Percentiles rank a stretch among this genome's conserved stretches.
phyloP scores from a whole-genome alignment of 2,329 filamentous ascomycete genomes.

The Esteya vermicola region DNA sequence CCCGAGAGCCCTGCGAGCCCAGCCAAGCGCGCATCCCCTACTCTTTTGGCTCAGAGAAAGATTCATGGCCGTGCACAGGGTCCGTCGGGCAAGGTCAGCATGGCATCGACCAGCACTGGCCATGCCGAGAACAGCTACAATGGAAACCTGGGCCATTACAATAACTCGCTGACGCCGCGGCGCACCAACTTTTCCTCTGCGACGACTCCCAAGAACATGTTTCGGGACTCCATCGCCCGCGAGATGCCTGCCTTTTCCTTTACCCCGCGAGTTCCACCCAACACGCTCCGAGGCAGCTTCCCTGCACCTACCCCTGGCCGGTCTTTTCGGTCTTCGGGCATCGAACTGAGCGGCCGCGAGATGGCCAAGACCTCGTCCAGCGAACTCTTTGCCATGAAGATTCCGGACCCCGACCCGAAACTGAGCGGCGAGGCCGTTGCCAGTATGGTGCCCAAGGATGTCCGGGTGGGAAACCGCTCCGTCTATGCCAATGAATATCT shows the following conservation, averaged over 20 bases:
- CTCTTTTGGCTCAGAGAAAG: slow-evolving; percentile 19
- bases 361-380: slow-evolving; percentile 33
- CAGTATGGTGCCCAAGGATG: slow-evolving; percentile 37
- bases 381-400: slow-evolving; percentile 44
- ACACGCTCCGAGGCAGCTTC: slow-evolving; percentile 33
- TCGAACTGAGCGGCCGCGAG: slow-evolving; percentile 32
- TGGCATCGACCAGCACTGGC: neutral
- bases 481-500: slow-evolving; percentile 48
- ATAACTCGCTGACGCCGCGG: slow-evolving; percentile 6
- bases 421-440: slow-evolving; percentile 40
- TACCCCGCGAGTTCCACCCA: slow-evolving; percentile 29
- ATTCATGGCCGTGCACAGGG: slow-evolving; percentile 20
- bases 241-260: slow-evolving; percentile 20
- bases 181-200: slow-evolving; percentile 16
- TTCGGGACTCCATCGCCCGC: slow-evolving; percentile 16
- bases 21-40: slow-evolving; percentile 18
- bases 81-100: slow-evolving; percentile 13
- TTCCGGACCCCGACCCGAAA: slow-evolving; percentile 40
- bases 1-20: slow-evolving; percentile 20
- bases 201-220: slow-evolving; percentile 19
- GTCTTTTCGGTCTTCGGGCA: slow-evolving; percentile 28
- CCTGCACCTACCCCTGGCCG: slow-evolving; percentile 29
- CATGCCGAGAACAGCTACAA: neutral
- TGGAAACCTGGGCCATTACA: neutral
- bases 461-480: slow-evolving; percentile 32